phyloP scores from a whole-genome alignment of 2,329 filamentous ascomycete genomes.

The Blumeriella jaapii region DNA sequence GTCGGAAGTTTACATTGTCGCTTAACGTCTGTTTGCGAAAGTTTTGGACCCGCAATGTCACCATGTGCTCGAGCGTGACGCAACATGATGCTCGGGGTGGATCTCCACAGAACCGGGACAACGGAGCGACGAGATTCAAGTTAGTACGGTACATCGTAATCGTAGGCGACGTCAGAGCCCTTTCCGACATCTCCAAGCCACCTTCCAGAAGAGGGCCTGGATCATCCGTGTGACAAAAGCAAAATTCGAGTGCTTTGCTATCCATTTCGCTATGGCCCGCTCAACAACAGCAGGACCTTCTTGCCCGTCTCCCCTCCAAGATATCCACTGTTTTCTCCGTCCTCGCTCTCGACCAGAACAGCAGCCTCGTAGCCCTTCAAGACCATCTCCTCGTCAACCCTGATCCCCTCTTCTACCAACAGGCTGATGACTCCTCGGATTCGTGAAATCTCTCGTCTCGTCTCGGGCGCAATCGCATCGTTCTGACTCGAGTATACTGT shows the following conservation, averaged over 20 bases:
- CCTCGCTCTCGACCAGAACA: conserved; percentile 56
- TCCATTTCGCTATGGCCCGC: conserved; percentile 12
- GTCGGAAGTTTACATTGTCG: too few relatives aligned
- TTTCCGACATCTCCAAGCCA: too few relatives aligned
- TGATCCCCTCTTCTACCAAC: conserved; percentile 68
- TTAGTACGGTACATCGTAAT: too few relatives aligned
- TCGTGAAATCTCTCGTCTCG: conserved; percentile 78
- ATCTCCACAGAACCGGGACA: too few relatives aligned
- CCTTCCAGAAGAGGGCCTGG: too few relatives aligned
- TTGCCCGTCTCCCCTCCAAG: conserved; percentile 36
- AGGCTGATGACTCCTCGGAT: conserved; percentile 72
- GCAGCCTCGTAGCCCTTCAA: conserved; percentile 72
- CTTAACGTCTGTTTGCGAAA: too few relatives aligned
- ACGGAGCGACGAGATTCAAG: too few relatives aligned
- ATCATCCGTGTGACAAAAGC: too few relatives aligned
- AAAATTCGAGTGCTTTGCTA: conserved; percentile 31
- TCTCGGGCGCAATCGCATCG: conserved; percentile 64
- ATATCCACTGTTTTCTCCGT: conserved; percentile 45
- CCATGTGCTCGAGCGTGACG: too few relatives aligned
- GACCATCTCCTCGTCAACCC: conserved; percentile 85
- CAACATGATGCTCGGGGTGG: too few relatives aligned
- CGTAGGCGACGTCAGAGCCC: too few relatives aligned
- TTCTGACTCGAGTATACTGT: conserved; percentile 94
- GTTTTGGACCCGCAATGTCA: too few relatives aligned
- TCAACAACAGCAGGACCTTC: conserved; percentile 25